Evolutionary conservation across 2,329 filamentous ascomycete genomes (phyloP), one percentile per base, ranked within the genome.

Genomic region (Beauveria australis): DNA sequence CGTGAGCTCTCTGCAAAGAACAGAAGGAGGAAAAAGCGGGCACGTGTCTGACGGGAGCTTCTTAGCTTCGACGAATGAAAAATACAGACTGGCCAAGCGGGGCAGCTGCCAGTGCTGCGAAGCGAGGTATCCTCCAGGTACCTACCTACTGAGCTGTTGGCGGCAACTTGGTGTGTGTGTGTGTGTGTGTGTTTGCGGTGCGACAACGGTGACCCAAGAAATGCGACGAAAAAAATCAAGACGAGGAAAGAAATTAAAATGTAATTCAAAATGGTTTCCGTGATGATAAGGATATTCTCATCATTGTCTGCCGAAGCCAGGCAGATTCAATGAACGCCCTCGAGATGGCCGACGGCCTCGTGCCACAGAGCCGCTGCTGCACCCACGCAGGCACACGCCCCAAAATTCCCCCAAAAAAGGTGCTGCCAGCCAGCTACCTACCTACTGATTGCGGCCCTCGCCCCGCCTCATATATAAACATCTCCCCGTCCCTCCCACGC

Each of bases 391-490:
- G 24, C 53, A 16, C 26, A 33, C 53, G 12, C 47, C n/a, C 51
- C 9, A 40, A 37, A 37, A 37, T 22, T 16, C 24, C 41, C 41
- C 14, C 53, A 41, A 41, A 53, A 53, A 53, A 40, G n/a, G 19
- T 47, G 55, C 40, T 33, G n/a, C 47, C 47, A 26, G 41, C 59
- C 53, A 54, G 59, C 51, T 28, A 33, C 22, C 19, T 19, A 30
- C 28, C 54, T 80, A 82, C 79, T 82, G 80, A 82, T 83, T 82
- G 80, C 76, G 78, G 72, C 76, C 74, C 75, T 76, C 73, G 75
- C 75, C 76, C 77, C 77, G 79, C 80, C 79, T 76, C 75, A 77
- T 78, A 84, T 85, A 85, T 84, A 84, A 85, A 82, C 78, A 81
- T 43, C 74, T 72, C 74, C 58, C 77, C 72, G 61, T 72, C 72